Evolutionary conservation across 2,329 filamentous ascomycete species (phyloP), one percentile per base, ranked within the genome.

Genomic region (Cyclaneusma minus): DNA sequence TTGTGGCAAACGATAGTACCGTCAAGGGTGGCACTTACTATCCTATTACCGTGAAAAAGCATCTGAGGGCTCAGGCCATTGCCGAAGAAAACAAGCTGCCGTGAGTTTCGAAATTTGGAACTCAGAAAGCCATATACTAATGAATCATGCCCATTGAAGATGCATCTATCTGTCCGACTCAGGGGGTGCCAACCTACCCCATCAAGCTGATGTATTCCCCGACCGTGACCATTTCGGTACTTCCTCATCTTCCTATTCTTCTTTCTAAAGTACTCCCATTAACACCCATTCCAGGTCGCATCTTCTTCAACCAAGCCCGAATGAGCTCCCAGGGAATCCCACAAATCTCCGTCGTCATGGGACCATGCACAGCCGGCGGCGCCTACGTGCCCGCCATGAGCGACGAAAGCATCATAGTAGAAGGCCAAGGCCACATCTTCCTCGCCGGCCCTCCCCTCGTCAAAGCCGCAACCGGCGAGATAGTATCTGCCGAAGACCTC

Each of bases 1-100:
- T 95, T 41, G 80, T 94, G 25, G 85, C 84, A 31, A 94, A 95
- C 49, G 87, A 94, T 49, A 91, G 82, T 56, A 94, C 87, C 11
- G 87, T 95, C 45, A 98, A 95, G 56, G 87, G 87, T 27, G 87
- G 87, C 13, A 92, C 87, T 2, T 98, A 98, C 55, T 95, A 87
- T 47, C 87, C 87, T 2, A 83, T 95, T 41, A 98, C 87, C 0
- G 82, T 95, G 32, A 94, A 94, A 60, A 98, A 98, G 62, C 89
- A 95, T 51, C 61, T 95, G 10, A 71, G 87, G 35, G 87, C 87
- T 4, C 89, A 98, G 52, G 74, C 79, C 15, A 79, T 95, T 36
- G 87, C 87, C 0, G 70, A 81, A 37, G 82, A 95, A 50, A 95
- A 95, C 51, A 75, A 66, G 22, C 51, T 75, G 21, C 69, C 69